phyloP scores from a whole-genome alignment of 225 moss, liverwort and hornwort genomes.

The Physcomitrium patens region DNA sequence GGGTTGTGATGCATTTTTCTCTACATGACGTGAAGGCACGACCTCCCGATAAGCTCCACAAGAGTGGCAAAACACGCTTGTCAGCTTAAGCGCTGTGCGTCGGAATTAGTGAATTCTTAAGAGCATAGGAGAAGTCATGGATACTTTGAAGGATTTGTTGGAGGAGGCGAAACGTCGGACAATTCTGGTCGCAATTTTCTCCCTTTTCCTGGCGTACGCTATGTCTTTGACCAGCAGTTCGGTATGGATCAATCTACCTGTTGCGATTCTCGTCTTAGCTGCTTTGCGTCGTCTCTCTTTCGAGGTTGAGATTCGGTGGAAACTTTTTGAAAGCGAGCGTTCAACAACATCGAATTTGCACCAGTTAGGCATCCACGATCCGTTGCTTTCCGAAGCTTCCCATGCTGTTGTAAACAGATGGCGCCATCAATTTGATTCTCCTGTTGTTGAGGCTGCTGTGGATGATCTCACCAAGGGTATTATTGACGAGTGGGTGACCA shows the following conservation, averaged over 20 bases:
- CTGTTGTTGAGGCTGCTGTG: slow-evolving; percentile 81
- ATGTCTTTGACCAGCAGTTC: slow-evolving; percentile 94
- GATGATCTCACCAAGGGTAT: slow-evolving; percentile 74
- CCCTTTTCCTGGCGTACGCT: slow-evolving; percentile 63
- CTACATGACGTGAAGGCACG: slow-evolving; percentile 42
- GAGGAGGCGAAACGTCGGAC: slow-evolving; percentile 86
- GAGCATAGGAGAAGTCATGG: slow-evolving; percentile 48
- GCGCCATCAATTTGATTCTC: slow-evolving; percentile 53
- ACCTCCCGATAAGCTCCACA: slow-evolving; percentile 45
- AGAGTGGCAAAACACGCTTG: slow-evolving; percentile 29
- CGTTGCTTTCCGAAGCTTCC: slow-evolving; percentile 42
- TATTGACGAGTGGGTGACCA: slow-evolving; percentile 86
- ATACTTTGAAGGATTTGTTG: slow-evolving; percentile 68
- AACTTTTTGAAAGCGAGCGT: slow-evolving; percentile 28
- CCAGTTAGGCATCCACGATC: slow-evolving; percentile 49
- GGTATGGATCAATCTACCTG: slow-evolving; percentile 81
- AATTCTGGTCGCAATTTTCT: slow-evolving; percentile 63
- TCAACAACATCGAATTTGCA: slow-evolving; percentile 23
- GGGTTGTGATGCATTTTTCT: slow-evolving; percentile 47
- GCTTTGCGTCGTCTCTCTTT: slow-evolving; percentile 65
- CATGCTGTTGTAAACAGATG: slow-evolving; percentile 37
- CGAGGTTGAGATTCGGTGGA: slow-evolving; percentile 90
- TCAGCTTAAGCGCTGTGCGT: slow-evolving; percentile 20
- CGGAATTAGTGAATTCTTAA: not conserved
- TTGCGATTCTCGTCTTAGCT: slow-evolving; percentile 78